phyloP scores from a whole-genome alignment of 2,329 filamentous ascomycete genomes.

The Teratosphaeria zuluensis region DNA sequence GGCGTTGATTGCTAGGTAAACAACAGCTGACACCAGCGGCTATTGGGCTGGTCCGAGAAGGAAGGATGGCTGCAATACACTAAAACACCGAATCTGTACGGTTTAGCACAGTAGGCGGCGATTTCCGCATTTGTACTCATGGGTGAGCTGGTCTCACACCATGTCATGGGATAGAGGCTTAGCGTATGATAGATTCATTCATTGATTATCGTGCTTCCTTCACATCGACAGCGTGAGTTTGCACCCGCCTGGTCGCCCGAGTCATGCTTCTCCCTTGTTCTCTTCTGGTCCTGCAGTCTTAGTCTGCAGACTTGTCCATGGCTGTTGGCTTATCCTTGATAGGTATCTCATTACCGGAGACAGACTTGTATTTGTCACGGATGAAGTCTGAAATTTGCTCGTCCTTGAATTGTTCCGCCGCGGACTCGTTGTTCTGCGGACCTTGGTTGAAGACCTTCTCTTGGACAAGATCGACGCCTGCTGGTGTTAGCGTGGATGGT shows the following conservation, averaged over 20 bases:
- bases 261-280: not conserved
- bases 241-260: not conserved
- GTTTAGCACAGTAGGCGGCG: not conserved
- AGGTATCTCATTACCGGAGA: conserved; percentile 59
- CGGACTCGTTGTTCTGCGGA: conserved; percentile 58
- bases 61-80: not conserved
- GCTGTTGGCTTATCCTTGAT: conserved; percentile 57
- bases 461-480: conserved; percentile 69
- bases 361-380: conserved; percentile 58
- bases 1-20: not conserved
- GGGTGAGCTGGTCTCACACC: not conserved
- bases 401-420: conserved; percentile 74
- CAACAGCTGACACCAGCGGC: too few relatives aligned
- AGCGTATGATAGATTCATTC: not conserved
- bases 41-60: too few relatives aligned
- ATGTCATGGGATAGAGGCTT: not conserved
- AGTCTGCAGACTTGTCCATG: conserved; percentile 19
- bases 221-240: not conserved
- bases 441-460: conserved; percentile 64
- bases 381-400: conserved; percentile 61
- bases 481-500: not conserved
- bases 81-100: not conserved
- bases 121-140: not conserved
- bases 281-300: not conserved
- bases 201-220: not conserved